Evolutionary conservation across 2,329 filamentous ascomycete species (phyloP).

Genomic region (Sporothrix mexicana): DNA sequence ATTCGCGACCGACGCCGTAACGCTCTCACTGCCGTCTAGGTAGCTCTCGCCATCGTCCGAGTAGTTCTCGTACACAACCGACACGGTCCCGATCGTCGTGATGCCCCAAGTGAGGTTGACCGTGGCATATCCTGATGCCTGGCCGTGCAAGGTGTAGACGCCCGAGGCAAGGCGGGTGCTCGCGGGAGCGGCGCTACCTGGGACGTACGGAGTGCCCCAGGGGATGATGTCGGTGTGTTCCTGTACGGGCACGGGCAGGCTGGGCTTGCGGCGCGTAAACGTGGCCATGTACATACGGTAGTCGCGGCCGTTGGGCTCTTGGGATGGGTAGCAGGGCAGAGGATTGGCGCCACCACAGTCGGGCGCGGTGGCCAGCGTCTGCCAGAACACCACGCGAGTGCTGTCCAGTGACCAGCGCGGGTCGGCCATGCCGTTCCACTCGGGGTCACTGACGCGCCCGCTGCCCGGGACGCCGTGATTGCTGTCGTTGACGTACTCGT

Average conservation of each 20-base stretch:
- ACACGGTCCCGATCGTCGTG: constrained; percentile 19
- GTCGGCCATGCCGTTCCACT: constrained; percentile 57
- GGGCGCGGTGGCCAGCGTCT: constrained; percentile 48
- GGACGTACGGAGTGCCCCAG: background rate
- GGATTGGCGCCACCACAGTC: constrained; percentile 53
- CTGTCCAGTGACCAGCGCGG: constrained; percentile 51
- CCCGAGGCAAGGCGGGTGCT: background rate
- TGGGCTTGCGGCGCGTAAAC: background rate
- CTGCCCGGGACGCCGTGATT: constrained; percentile 37
- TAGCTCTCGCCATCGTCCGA: constrained; percentile 12
- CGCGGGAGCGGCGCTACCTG: background rate
- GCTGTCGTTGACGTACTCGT: constrained; percentile 41
- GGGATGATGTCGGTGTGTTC: background rate
- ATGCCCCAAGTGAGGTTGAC: constrained; percentile 17
- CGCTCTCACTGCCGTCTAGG: constrained; percentile 11
- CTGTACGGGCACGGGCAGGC: background rate
- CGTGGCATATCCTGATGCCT: background rate
- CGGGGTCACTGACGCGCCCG: constrained; percentile 49
- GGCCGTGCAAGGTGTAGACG: constrained; percentile 16
- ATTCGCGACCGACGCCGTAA: constrained; percentile 19
- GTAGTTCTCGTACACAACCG: constrained; percentile 18
- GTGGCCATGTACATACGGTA: constrained; percentile 22
- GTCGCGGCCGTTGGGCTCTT: constrained; percentile 6
- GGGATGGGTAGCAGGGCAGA: constrained; percentile 44
- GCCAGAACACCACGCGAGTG: constrained; percentile 52